phyloP scores from a whole-genome alignment of 306 rosid genomes.

The Malus fusca region DNA sequence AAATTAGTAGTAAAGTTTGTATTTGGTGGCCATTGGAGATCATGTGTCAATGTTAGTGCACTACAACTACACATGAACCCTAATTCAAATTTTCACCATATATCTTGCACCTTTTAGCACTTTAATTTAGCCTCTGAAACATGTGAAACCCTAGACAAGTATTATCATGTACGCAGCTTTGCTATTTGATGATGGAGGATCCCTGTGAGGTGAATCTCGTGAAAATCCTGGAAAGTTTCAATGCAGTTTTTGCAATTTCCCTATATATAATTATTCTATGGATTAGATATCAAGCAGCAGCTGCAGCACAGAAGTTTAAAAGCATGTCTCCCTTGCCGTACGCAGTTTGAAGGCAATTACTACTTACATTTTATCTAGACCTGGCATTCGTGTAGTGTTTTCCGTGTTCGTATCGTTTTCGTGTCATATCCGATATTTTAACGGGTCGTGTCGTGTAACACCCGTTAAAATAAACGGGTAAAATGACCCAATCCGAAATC shows the following conservation, averaged over 20 bases:
- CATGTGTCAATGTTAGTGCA: background rate
- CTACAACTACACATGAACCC: slow-evolving; percentile 11
- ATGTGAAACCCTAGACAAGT: slow-evolving; percentile 5
- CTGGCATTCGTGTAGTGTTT: too few relatives aligned
- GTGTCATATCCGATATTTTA: too few relatives aligned
- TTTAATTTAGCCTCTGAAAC: slow-evolving; percentile 1
- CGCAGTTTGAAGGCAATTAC: background rate
- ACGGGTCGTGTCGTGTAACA: too few relatives aligned
- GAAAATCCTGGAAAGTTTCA: background rate
- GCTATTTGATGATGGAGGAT: background rate
- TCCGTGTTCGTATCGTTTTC: too few relatives aligned
- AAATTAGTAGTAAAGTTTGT: background rate
- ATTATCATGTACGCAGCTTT: background rate
- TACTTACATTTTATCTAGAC: background rate
- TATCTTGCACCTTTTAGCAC: slow-evolving; percentile 19
- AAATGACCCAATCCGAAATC: too few relatives aligned
- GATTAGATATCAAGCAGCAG: background rate
- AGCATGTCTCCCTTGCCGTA: background rate
- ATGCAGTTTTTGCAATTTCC: background rate
- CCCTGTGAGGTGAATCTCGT: background rate
- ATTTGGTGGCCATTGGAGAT: slow-evolving; percentile 1
- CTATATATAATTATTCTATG: background rate
- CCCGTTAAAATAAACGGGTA: too few relatives aligned
- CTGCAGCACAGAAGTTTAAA: background rate
- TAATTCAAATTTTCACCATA: slow-evolving; percentile 1